Base-by-base conservation (phyloP, 2,329 filamentous ascomycete genomes). In the Fusarium setosum region DNA sequence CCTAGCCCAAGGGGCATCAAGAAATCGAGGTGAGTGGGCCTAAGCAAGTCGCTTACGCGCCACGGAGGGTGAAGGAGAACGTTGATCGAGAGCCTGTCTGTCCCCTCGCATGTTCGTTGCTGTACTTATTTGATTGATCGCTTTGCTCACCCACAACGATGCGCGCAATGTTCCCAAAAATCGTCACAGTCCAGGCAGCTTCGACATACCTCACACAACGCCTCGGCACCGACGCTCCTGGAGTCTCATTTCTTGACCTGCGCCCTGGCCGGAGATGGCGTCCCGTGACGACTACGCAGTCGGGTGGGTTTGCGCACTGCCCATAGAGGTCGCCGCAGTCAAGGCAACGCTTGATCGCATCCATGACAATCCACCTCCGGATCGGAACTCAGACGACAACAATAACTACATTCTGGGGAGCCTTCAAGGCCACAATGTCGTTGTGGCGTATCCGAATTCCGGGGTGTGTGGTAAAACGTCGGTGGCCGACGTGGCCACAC, bases 401-500 rank as follows among this genome's bases (percentile, higher is more conserved):
- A 47, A 47, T 17, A 32, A 32, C 42, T 47, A 26, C 42, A 47
- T 47, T 21, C 42, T 47, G 11, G 42, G 42, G 42, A 47, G 17
- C 31, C 26, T 47, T 47, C 42, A 47, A 20, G 26, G 26, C 17
- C 24, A 47, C 42, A 47, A 47, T 32, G 26, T 47, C 42, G 42
- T 47, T 47, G 42, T 47, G 42, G 42, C 42, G n/a, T 47, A 47
- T 47, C 42, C 42, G n/a, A 47, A 47, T 42, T 42, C 38, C 38
- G 38, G 38, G 42, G 42, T 9, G 7, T 32, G 12, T 13, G 42
- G 42, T 20, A 47, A 47, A 47, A 21, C 42, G 17, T 47, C 42
- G 17, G 8, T 47, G 26, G 42, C 26, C 42, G 42, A 47, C 42
- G 42, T 47, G 42, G 18, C 45, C 15, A 23, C 12, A 34, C 29